phyloP scores from a whole-genome alignment of 345 rosid genomes.

The Ricinus communis region DNA sequence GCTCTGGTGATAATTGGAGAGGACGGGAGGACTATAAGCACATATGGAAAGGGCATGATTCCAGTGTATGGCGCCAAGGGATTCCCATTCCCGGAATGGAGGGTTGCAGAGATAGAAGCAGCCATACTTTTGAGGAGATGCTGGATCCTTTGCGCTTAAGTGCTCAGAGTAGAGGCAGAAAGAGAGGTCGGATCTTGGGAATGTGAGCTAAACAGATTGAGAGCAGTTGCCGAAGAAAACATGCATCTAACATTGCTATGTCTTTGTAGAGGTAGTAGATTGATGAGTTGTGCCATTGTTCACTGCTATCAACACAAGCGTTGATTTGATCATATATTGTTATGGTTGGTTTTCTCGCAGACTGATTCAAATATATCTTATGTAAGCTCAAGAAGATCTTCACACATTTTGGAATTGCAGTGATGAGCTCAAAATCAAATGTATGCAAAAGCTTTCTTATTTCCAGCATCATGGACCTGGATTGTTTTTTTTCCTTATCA shows the following conservation, averaged over 20 bases:
- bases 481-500: neutral
- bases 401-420: neutral
- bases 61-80: constrained; percentile 63
- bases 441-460: neutral
- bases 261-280: constrained; percentile 39
- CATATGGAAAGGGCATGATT: constrained; percentile 54
- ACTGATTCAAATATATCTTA: neutral
- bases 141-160: constrained; percentile 73
- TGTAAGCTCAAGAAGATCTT: constrained; percentile 1
- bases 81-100: constrained; percentile 61
- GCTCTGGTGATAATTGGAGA: constrained; percentile 63
- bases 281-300: too few species aligned
- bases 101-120: constrained; percentile 54
- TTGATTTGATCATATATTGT: neutral
- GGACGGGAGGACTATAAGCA: constrained; percentile 56
- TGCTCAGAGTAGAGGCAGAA: constrained; percentile 76
- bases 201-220: constrained; percentile 62
- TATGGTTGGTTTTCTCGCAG: neutral
- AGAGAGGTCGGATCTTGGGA: constrained; percentile 83
- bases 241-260: constrained; percentile 33
- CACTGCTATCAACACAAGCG: neutral
- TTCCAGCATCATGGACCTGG: neutral
- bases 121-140: constrained; percentile 43
- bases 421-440: neutral
- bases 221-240: constrained; percentile 57